Evolutionary conservation across 208 protist genomes (phyloP).

Genomic region (Acanthamoeba castellanii): DNA sequence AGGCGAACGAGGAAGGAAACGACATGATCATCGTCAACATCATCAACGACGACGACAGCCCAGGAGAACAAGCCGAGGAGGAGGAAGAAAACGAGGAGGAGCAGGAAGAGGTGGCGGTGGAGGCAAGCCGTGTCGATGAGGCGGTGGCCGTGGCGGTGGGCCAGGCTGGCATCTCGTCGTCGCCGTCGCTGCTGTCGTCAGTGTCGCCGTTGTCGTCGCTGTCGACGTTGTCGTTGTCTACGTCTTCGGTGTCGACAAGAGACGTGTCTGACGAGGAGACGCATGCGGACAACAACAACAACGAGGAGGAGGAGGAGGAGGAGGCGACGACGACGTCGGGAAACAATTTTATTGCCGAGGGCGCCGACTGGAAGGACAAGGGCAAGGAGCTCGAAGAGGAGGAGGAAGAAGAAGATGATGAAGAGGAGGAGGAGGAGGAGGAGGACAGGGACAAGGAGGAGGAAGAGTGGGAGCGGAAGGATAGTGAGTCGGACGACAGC

Average conservation of each 20-base stretch:
- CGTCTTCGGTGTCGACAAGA: not conserved
- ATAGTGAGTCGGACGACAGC: not conserved
- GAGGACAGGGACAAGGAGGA: not conserved
- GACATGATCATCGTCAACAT: not conserved
- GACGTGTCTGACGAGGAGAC: not conserved
- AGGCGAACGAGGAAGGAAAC: not conserved
- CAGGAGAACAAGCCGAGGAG: not conserved
- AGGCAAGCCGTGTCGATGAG: not conserved
- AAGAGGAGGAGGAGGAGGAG: not conserved
- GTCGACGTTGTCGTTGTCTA: not conserved
- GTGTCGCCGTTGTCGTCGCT: too few relatives aligned
- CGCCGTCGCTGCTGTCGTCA: not conserved
- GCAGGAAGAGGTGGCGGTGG: not conserved
- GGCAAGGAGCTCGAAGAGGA: conserved; percentile 2
- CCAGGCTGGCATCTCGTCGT: not conserved
- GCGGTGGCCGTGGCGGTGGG: not conserved
- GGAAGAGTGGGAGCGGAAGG: not conserved
- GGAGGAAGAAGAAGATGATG: not conserved
- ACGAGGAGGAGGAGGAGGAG: not conserved
- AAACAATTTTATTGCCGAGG: not conserved
- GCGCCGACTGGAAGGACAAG: not conserved
- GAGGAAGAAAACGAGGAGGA: not conserved
- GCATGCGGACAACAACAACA: not conserved
- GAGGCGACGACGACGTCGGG: not conserved
- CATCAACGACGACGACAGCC: too few relatives aligned